phyloP scores from a whole-genome alignment of 2,329 filamentous ascomycete genomes.

The Microascus cirrosus region DNA sequence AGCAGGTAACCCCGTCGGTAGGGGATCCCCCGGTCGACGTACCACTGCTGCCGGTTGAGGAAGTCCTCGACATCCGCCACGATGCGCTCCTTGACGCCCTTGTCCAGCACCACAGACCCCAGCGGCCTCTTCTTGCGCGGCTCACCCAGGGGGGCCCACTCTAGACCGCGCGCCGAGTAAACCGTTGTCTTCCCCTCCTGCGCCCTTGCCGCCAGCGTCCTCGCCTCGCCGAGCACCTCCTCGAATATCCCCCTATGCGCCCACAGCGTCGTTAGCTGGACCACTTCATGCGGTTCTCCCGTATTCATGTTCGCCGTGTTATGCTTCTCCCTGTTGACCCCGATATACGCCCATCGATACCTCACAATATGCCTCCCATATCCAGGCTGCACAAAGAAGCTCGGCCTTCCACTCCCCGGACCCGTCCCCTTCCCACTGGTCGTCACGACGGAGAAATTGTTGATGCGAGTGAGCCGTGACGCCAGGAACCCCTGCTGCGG shows the following conservation, averaged over 20 bases:
- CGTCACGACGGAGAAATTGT: slow-evolving; percentile 47
- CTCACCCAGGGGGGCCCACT: slow-evolving; percentile 78
- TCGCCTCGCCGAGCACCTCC: slow-evolving; percentile 78
- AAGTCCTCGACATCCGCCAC: slow-evolving; percentile 77
- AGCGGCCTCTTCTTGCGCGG: slow-evolving; percentile 79
- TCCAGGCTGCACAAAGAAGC: slow-evolving; percentile 82
- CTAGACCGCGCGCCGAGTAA: slow-evolving; percentile 72
- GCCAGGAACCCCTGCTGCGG: slow-evolving; percentile 62
- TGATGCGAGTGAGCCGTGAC: slow-evolving; percentile 45
- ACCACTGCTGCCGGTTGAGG: slow-evolving; percentile 70
- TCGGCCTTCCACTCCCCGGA: slow-evolving; percentile 51
- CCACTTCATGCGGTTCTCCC: slow-evolving; percentile 86
- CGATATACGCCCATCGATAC: slow-evolving; percentile 77
- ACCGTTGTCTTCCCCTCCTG: slow-evolving; percentile 90
- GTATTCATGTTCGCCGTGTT: slow-evolving; percentile 69
- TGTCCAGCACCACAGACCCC: slow-evolving; percentile 75
- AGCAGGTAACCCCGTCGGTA: slow-evolving; percentile 84
- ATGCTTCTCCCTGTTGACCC: slow-evolving; percentile 79
- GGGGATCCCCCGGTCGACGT: slow-evolving; percentile 86
- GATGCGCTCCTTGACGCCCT: slow-evolving; percentile 72
- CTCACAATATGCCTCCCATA: slow-evolving; percentile 83
- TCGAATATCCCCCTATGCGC: slow-evolving; percentile 82
- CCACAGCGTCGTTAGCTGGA: slow-evolving; percentile 87
- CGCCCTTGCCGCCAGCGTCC: slow-evolving; percentile 64
- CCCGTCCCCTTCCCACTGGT: slow-evolving; percentile 37